Base-by-base conservation (phyloP, 106 monocot genomes). In the Gastrodia elata region DNA sequence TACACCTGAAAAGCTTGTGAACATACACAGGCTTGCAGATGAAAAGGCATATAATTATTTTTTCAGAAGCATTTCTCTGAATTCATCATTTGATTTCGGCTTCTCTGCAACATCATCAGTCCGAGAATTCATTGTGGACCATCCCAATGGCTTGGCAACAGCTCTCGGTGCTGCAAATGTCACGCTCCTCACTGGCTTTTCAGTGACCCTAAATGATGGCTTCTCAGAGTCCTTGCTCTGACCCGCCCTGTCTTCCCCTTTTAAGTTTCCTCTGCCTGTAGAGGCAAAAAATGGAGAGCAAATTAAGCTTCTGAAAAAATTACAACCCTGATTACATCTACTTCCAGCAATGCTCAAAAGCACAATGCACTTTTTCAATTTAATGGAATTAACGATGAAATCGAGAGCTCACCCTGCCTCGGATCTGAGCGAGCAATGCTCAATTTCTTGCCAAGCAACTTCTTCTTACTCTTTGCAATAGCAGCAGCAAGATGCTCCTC, bases 341-440 rank as follows among this genome's bases (percentile, higher is more conserved):
- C n/a, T n/a, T n/a, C n/a, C n/a, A n/a, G n/a, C n/a, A n/a, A n/a
- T n/a, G n/a, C n/a, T n/a, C n/a, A n/a, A n/a, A n/a, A n/a, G n/a
- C n/a, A n/a, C n/a, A 20, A 37, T 35, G 65, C 33, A 65, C 6
- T 65, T 4, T 11, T 4, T 65, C 35, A 34, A 25, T 8, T 58
- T 27, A 20, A 58, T 58, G 22, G 57, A 25, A n/a, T n/a, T n/a
- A n/a, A 91, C 91, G 88, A 48, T 46, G 77, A 27, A 83, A 77
- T 38, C 38, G 65, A 26, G 70, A 72, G 72, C 28, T 59, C 4
- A 70, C 80, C 70, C 57, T 78, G 71, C 52, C 76, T 88, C 28
- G 93, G 93, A 82, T 97, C 78, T 68, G 93, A 90, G 8, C 90
- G 90, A 71, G 86, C 86, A 67, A 97, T 82, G 44, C 97, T 97